Evolutionary conservation across 257 asterid species (phyloP).

Genomic region (Capsicum pubescens): DNA sequence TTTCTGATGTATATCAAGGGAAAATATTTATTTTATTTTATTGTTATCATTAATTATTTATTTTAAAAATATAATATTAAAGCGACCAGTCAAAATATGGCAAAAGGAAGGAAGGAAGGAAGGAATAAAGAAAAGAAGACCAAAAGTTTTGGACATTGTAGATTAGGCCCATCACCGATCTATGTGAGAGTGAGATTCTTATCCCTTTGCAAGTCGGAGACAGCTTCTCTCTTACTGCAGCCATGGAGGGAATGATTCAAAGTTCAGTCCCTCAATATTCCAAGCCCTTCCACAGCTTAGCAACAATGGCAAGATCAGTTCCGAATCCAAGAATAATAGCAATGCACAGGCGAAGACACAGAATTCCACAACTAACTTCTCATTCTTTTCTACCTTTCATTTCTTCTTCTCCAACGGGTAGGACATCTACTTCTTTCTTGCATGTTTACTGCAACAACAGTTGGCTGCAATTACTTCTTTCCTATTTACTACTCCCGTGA

Average conservation of each 20-base stretch:
- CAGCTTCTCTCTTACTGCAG: not conserved
- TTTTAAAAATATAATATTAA: too few species aligned
- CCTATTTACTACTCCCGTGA: not conserved
- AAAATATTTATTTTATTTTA: too few species aligned
- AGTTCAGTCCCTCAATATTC: conserved; percentile 21
- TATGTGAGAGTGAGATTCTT: not conserved
- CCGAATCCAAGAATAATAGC: not conserved
- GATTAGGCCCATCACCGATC: too few species aligned
- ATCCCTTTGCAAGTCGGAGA: conserved; percentile 1
- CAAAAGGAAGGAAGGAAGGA: too few species aligned
- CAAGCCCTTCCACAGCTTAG: conserved; percentile 16
- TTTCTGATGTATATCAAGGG: too few species aligned
- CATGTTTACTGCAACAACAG: not conserved
- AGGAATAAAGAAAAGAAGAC: too few species aligned
- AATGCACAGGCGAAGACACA: not conserved
- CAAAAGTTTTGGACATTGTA: too few species aligned
- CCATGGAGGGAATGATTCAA: conserved; percentile 23
- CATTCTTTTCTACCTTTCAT: not conserved
- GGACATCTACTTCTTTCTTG: not conserved
- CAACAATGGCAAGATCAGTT: not conserved
- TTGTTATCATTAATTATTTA: too few species aligned
- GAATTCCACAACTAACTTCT: conserved; percentile 1
- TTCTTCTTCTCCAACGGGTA: not conserved
- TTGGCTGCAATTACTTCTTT: not conserved
- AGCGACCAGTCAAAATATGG: too few species aligned